Evolutionary conservation across 2,329 filamentous ascomycete genomes (phyloP).

Genomic region (Taxawa tesnikishii): DNA sequence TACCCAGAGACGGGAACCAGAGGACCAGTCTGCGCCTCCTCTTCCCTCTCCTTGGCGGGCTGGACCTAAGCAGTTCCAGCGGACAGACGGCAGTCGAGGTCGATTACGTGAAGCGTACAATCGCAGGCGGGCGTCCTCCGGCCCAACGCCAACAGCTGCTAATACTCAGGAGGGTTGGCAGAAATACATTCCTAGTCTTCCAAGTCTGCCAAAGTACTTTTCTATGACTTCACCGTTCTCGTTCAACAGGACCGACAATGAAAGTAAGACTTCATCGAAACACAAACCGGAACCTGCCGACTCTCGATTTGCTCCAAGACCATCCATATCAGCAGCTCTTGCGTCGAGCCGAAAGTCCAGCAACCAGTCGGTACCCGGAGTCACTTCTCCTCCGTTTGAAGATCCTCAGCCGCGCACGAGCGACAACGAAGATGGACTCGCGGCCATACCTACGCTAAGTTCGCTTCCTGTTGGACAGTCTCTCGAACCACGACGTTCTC

Average conservation of each 20-base stretch:
- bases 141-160: conserved; percentile 15
- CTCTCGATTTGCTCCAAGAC: conserved; percentile 4
- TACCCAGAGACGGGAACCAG: too few species aligned
- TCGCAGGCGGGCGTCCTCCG: conserved; percentile 26
- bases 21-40: conserved; percentile 9
- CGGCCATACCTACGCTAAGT: not conserved
- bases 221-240: conserved; percentile 15
- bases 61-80: conserved; percentile 22
- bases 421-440: not conserved
- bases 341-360: not conserved
- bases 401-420: not conserved
- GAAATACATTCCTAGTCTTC: conserved; percentile 15
- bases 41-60: conserved; percentile 35
- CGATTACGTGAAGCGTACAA: conserved; percentile 24
- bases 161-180: too few species aligned
- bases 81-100: conserved; percentile 22
- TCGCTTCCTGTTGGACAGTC: not conserved
- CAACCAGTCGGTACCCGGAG: not conserved
- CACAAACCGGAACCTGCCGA: conserved; percentile 6
- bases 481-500: not conserved
- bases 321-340: not conserved
- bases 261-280: conserved; percentile 4
- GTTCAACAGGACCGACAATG: conserved; percentile 6
- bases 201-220: conserved; percentile 17
- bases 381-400: not conserved